Evolutionary conservation across 2,329 filamentous ascomycete species (phyloP).

Genomic region (Trichophaea hybrida): DNA sequence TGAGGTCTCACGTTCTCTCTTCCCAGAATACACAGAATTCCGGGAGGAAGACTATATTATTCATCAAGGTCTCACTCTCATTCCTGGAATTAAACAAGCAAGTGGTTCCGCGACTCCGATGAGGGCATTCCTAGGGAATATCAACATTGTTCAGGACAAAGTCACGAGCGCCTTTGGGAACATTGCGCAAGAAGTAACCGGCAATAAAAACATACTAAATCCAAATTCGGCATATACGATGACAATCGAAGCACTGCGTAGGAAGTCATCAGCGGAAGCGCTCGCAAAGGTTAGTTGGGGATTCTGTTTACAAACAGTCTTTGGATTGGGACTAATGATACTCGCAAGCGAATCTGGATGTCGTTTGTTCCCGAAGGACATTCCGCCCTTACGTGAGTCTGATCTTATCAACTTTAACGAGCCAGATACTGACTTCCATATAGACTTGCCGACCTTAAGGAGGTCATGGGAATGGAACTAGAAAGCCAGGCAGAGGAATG

Average conservation of each 20-base stretch:
- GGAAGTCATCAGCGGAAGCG: constrained; percentile 71
- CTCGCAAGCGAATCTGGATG: constrained; percentile 79
- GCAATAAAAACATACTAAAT: constrained; percentile 79
- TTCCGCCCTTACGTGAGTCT: constrained; percentile 48
- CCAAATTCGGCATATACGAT: constrained; percentile 79
- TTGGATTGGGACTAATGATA: constrained; percentile 56
- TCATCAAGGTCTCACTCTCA: constrained; percentile 49
- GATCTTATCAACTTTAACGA: no score
- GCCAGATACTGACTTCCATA: no score
- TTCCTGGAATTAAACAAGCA: constrained; percentile 34
- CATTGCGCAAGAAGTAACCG: constrained; percentile 85
- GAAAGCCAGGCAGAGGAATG: constrained; percentile 71
- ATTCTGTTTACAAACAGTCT: constrained; percentile 23
- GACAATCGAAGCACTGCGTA: constrained; percentile 77
- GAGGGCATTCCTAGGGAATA: constrained; percentile 57
- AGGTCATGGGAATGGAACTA: constrained; percentile 67
- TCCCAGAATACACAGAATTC: constrained; percentile 93
- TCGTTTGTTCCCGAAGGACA: constrained; percentile 86
- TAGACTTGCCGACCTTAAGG: constrained; percentile 58
- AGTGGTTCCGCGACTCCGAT: constrained; percentile 61
- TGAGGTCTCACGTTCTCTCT: constrained; percentile 74
- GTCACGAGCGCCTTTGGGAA: constrained; percentile 87
- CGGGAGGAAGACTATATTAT: constrained; percentile 84
- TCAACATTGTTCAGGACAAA: constrained; percentile 78
- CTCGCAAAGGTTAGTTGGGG: constrained; percentile 33